A percentile compares a stretch with the other conserved stretches of the same genome.
Conservation (phyloP, 177 flowering plant genomes). For the Telopea speciosissima region DNA sequence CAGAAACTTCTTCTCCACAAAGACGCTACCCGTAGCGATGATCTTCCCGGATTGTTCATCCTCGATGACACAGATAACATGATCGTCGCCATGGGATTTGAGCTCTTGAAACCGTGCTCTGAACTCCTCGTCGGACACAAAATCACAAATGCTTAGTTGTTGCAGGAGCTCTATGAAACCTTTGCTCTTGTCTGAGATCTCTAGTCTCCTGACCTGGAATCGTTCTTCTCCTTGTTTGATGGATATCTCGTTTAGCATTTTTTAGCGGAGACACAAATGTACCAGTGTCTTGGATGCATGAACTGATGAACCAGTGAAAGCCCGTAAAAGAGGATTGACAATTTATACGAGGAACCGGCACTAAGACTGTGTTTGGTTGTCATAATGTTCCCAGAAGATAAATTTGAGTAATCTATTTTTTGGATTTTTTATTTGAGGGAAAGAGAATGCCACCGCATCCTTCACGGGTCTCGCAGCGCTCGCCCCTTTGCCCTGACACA, state of each 20-base stretch:
- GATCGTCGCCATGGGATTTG: constrained; percentile 49
- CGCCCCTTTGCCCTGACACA: too few species aligned
- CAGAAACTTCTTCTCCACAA: constrained; percentile 72
- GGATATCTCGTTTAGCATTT: constrained; percentile 8
- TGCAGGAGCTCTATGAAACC: constrained; percentile 67
- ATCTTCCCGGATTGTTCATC: constrained; percentile 44
- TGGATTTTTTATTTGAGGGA: too few species aligned
- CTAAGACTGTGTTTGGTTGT: too few species aligned
- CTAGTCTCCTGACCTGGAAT: constrained; percentile 41
- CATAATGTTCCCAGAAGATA: too few species aligned
- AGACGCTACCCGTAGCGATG: constrained; percentile 72
- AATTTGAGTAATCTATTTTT: too few species aligned
- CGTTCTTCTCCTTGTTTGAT: neutral
- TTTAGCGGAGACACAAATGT: neutral
- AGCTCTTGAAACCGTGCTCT: constrained; percentile 53
- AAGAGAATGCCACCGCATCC: too few species aligned
- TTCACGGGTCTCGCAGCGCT: too few species aligned
- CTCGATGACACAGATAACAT: constrained; percentile 73
- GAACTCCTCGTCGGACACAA: constrained; percentile 57
- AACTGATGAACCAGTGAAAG: too few species aligned
- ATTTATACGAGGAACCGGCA: too few species aligned
- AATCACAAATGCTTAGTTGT: constrained; percentile 58
- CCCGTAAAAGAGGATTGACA: too few species aligned
- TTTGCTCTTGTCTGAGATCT: constrained; percentile 59
- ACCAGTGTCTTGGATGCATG: too few species aligned